Evolutionary conservation across 1,284 basidiomycete species (phyloP).

Genomic region (Ceratobasidium sp.): DNA sequence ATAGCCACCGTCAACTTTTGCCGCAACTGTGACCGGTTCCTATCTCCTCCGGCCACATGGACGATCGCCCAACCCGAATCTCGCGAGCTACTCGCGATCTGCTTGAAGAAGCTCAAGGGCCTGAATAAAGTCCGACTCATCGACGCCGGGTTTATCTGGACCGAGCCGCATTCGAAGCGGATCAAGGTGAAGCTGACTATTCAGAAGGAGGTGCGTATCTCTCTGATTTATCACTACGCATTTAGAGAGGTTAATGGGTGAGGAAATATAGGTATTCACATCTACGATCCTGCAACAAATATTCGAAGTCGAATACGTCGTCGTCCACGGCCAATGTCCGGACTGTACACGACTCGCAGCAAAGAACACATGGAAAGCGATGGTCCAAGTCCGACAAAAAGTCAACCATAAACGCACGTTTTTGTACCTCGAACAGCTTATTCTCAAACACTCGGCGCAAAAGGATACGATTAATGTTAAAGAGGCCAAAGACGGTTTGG

Average conservation of each 20-base stretch:
- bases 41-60: slow-evolving; percentile 93
- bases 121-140: slow-evolving; percentile 95
- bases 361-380: slow-evolving; percentile 98
- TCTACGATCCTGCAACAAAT: slow-evolving; percentile 97
- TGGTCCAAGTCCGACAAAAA: slow-evolving; percentile 98
- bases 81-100: slow-evolving; percentile 90
- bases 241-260: not conserved
- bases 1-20: slow-evolving; percentile 92
- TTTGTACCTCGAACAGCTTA: slow-evolving; percentile 96
- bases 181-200: slow-evolving; percentile 95
- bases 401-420: slow-evolving; percentile 98
- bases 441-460: slow-evolving; percentile 96
- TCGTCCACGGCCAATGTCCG: slow-evolving; percentile 95
- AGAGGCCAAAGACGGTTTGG: slow-evolving; percentile 94
- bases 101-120: slow-evolving; percentile 94
- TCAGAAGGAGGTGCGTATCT: slow-evolving; percentile 86
- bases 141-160: slow-evolving; percentile 99
- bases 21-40: slow-evolving; percentile 95
- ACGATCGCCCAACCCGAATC: slow-evolving; percentile 89
- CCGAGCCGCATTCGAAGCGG: slow-evolving; percentile 96
- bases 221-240: not conserved
- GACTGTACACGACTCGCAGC: slow-evolving; percentile 94
- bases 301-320: slow-evolving; percentile 96
- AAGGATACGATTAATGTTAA: slow-evolving; percentile 95
- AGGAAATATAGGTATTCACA: slow-evolving; percentile 78